Base-by-base conservation (phyloP, 106 monocot genomes). In the Hemerocallis citrina region DNA sequence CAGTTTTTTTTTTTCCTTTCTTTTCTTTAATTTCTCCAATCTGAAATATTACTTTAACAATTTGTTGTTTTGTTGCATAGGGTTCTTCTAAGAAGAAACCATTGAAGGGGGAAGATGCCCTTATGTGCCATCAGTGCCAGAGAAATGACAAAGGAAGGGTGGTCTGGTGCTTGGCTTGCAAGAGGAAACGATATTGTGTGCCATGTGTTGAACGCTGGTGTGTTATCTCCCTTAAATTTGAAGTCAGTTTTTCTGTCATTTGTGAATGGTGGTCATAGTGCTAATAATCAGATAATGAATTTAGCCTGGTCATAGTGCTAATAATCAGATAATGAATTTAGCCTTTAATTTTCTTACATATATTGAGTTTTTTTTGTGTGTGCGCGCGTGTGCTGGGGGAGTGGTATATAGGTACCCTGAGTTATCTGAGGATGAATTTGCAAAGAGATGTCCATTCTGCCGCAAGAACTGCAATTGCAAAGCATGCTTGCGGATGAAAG, bases 381-480 rank as follows among this genome's bases (percentile, higher is more conserved):
- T n/a, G n/a, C n/a, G n/a, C n/a, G n/a, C n/a, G n/a, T n/a, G n/a
- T n/a, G n/a, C n/a, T n/a, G n/a, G n/a, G n/a, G n/a, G n/a, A n/a
- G n/a, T n/a, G 72, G 24, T 51, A 10, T 52, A 21, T 52, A 85
- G 85, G 85, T 85, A 85, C 74, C 81, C 85, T n/a, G 59, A 66
- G 17, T 36, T 85, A 43, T 55, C 81, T 42, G 70, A 74, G 52
- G 46, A 49, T 31, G 74, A 77, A 7, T 71, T 85, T 74, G 67
- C 77, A 11, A 42, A n/a, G 22, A 39, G 59, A 34, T 85, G 85
- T 28, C 81, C 85, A 20, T 34, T 77, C 54, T 85, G 85, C 36
- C 64, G 65, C 27, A 64, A 64, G 6, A 81, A 81, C 37, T 85
- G 85, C 71, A 85, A 85, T 71, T 85, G 85, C 74, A 85, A 87